Evolutionary conservation across 257 asterid species (phyloP), one percentile per base, ranked within the genome.

Genomic region (Primulina eburnea): DNA sequence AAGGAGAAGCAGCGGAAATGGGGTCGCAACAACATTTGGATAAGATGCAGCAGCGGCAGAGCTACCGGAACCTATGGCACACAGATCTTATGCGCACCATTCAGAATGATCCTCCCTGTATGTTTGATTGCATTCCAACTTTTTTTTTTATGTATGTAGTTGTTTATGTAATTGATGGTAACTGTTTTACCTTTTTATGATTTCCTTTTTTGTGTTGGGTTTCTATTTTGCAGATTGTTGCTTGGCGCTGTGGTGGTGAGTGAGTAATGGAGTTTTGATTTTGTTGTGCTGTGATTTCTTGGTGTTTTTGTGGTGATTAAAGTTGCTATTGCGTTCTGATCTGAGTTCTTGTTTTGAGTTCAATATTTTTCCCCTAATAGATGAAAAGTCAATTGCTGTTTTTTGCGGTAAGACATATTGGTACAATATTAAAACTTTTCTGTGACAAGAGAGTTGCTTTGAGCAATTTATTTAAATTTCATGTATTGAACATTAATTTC

Each of bases 51-150:
- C 83, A 78, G 77, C 96, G 99, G 5, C 96, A 89, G 83, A 84
- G 81, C 73, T 94, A 86, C 73, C 95, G 96, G 29, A 94, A 94
- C 71, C 77, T 94, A 32, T 94, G 99, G 99, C 99, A 94, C 82
- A 88, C 97, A 70, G 99, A 94, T 89, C 99, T 94, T 33, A 82
- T 79, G 92, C 70, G 85, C 69, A 82, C 97, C 16, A 73, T 91
- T 28, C 96, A 89, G 68, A 73, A 84, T 7, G 97, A 91, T 76
- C 85, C 97, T 66, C 95, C 99, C 11, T 89, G 99, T 94, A 77
- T 52, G 80, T 76, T 6, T 76, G 3, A 52, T 47, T 47, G 6
- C 62, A 9, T 56, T 35, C 17, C 4, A 16, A 47, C 7, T 32
- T 1, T 47, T 47, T 21, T 16, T 14, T 5, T 2, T 47, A 1